Evolutionary conservation across 228 moss, liverwort and hornwort genomes (phyloP).

Genomic region (Sphagnum fallax): DNA sequence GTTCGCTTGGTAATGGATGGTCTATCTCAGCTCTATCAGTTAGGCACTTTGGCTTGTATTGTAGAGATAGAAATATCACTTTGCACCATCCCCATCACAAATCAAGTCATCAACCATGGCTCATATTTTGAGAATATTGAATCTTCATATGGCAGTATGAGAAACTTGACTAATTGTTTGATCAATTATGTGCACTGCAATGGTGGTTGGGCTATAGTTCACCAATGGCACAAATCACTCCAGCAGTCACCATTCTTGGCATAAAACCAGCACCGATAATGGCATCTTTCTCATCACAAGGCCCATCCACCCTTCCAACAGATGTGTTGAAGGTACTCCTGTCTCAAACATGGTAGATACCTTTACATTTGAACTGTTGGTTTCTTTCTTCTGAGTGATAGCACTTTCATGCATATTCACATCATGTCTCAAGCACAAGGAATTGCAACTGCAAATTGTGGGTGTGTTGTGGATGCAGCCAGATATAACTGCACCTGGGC

Average conservation of each 20-base stretch:
- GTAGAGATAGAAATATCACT: background rate
- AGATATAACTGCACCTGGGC: constrained; percentile 3
- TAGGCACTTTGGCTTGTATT: too few species aligned
- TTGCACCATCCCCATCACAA: too few species aligned
- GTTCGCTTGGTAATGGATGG: too few species aligned
- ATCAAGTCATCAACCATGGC: too few species aligned
- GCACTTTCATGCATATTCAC: too few species aligned
- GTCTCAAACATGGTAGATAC: background rate
- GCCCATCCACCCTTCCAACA: constrained; percentile 51
- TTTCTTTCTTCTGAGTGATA: background rate
- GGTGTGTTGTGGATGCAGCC: constrained; percentile 1
- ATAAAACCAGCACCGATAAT: constrained; percentile 63
- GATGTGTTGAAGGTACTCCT: constrained; percentile 63
- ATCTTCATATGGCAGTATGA: too few species aligned
- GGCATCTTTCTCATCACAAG: constrained; percentile 67
- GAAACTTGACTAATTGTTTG: too few species aligned
- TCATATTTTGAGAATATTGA: too few species aligned
- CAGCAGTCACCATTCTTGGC: constrained; percentile 49
- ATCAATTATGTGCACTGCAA: background rate
- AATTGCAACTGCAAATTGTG: too few species aligned
- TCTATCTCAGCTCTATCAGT: too few species aligned
- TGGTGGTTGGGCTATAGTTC: constrained; percentile 30
- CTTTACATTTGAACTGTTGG: background rate
- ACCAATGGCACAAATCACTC: constrained; percentile 40
- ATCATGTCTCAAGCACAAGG: too few species aligned